Base-by-base conservation (phyloP, 257 asterid genomes). In the Marsdenia floribunda region DNA sequence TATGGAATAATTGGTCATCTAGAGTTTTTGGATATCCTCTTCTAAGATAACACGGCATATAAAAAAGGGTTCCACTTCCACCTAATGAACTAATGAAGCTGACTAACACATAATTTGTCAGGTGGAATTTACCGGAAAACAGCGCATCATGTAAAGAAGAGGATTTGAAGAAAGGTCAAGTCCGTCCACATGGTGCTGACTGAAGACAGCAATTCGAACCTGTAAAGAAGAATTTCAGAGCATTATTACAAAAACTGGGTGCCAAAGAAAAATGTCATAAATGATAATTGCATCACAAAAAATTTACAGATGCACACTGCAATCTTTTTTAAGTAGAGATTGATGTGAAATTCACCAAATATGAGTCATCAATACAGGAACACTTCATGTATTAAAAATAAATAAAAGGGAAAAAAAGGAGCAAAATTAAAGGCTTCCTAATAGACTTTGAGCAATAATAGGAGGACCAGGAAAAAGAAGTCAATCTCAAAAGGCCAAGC, bases 151-250 rank as follows among this genome's bases (percentile, higher is more conserved):
- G 77, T 92, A 94, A 52, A 92, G 87, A 79, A 94, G 96, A 47
- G 99, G 99, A 81, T 94, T 92, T n/a, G 99, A 94, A 73, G 98
- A 88, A 77, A 94, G 98, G 82, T 94, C 98, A 18, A 94, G 88
- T 64, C 99, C 99, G 79, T 94, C 99, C 69, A 94, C 98, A 54
- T 94, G 99, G 75, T 92, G 98, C 88, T 92, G 99, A 80, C 88
- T 92, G 82, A 93, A 91, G 75, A 93, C 98, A 67, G 98, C 97
- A 82, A 93, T 93, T 50, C 98, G 96, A 54, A 93, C 98, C 98
- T 93, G 82, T 70, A 75, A 57, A 59, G 50, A 79, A 54, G 53
- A 53, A 40, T 18, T 58, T 74, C 58, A 52, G 3, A 52, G 18
- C 37, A 14, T 6, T 44, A 54, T 24, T 44, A 68, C 37, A n/a